Evolutionary conservation across 1,284 basidiomycete species (phyloP), one percentile per base, ranked within the genome.

Genomic region (Peniophora sp.): DNA sequence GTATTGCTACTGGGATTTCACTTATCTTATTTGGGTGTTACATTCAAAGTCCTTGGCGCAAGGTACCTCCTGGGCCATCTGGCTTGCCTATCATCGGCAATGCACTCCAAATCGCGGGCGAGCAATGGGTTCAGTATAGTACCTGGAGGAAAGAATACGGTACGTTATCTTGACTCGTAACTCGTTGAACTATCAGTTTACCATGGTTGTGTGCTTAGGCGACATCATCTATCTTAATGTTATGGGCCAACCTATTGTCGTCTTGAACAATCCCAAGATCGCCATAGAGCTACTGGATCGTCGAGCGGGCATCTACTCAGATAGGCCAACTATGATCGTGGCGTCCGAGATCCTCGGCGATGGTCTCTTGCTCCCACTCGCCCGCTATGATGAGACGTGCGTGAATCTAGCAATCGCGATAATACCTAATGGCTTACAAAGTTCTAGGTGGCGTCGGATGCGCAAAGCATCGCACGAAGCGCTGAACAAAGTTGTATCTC

Each of bases 61-160:
- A 32, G 12, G 12, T 12, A 9, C 62, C 62, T 12, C 61, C 61
- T 20, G 57, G 62, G 10, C 63, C 63, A 1, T 51, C 45, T 44
- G 61, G 61, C 8, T 34, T 57, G 10, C 61, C 61, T 3, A 20
- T 63, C 17, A 14, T 64, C 17, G 61, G 62, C 16, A 64, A 64
- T 44, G 23, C 59, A 2, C 54, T 60, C 50, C 53, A 62, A 45
- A 27, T 64, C 2, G 16, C 36, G 17, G 48, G 48, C 14, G 45
- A 53, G 3, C 17, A 45, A 10, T 63, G 61, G 62, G n/a, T 56
- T 12, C 50, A 35, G 12, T 58, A 56, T 17, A 51, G 53, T 11
- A 56, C 61, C 25, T 56, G 56, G 56, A 55, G 55, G 25, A 43
- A 54, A 14, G 45, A 55, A 45, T 62, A 61, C 47, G 56, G 61